These are phyloP conservation scores for Termitomyces sp. DNA, from an alignment of 768 basidiomycete species.

Conservation along the genomic window DNA sequence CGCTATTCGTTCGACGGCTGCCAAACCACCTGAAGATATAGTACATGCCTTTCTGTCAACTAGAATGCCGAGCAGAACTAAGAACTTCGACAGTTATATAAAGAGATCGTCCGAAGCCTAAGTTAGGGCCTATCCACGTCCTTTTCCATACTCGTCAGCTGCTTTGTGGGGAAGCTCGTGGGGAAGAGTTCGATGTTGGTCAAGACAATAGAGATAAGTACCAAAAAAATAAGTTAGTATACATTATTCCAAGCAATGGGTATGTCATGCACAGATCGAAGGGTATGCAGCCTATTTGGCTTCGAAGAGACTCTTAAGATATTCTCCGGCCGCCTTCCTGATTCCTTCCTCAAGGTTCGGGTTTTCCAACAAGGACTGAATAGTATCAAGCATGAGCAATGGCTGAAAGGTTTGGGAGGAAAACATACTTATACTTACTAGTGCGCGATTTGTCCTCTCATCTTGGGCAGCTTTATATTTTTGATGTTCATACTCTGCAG, in stretches of 20 bases:
- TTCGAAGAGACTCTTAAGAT: constrained; percentile 63
- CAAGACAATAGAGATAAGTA: background rate
- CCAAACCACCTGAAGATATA: no score
- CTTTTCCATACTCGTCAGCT: background rate
- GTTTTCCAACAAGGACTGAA: constrained; percentile 56
- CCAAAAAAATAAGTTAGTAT: constrained; percentile 10
- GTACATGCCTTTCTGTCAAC: no score
- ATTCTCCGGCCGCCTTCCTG: constrained; percentile 66
- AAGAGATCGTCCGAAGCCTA: no score
- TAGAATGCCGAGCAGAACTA: no score
- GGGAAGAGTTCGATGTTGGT: background rate
- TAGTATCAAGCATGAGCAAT: background rate
- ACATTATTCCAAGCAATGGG: constrained; percentile 8
- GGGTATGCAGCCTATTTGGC: constrained; percentile 26
- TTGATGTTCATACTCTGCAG: constrained; percentile 49
- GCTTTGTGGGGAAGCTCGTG: background rate
- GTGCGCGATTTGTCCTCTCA: constrained; percentile 63
- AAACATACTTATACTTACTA: constrained; percentile 35
- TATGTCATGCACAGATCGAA: background rate
- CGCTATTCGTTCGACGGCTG: no score
- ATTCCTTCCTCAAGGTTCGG: constrained; percentile 54
- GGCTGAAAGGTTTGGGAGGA: background rate
- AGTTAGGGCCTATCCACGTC: background rate
- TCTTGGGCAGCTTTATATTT: constrained; percentile 46
- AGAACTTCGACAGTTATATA: no score